phyloP scores from a whole-genome alignment of 257 asterid species.

The Knoxia roxburghii region DNA sequence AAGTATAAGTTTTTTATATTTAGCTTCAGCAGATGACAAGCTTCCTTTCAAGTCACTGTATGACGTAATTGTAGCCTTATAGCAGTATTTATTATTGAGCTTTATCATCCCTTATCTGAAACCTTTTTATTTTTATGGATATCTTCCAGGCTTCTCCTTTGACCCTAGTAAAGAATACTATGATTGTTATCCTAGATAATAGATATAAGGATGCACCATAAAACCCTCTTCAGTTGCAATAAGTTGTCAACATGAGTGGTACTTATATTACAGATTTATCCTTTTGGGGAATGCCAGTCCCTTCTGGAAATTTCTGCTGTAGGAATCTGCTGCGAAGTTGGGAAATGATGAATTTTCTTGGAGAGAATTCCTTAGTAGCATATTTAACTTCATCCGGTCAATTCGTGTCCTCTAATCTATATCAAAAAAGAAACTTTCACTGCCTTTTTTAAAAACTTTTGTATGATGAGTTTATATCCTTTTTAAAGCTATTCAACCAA shows the following conservation, averaged over 20 bases:
- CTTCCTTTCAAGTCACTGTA: not conserved
- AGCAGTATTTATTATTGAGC: not conserved
- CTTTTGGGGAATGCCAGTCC: not conserved
- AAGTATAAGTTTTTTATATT: not conserved
- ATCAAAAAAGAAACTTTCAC: not conserved
- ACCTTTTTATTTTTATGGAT: not conserved
- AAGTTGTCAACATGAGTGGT: not conserved
- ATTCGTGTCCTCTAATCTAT: not conserved
- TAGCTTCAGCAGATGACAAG: not conserved
- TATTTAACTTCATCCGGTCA: not conserved
- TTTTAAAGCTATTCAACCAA: not conserved
- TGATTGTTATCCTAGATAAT: not conserved
- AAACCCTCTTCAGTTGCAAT: not conserved
- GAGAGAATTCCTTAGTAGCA: not conserved
- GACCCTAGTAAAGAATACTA: not conserved
- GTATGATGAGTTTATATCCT: not conserved
- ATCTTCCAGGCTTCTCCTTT: not conserved
- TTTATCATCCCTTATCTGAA: not conserved
- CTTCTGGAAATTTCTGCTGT: not conserved
- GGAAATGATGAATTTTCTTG: not conserved
- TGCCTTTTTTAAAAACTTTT: not conserved
- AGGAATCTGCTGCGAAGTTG: not conserved
- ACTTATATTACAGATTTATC: not conserved
- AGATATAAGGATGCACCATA: not conserved
- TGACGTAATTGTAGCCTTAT: not conserved